Base-by-base conservation (phyloP, 192 early-diverging fungal species). In the Umbelopsis isabellina region DNA sequence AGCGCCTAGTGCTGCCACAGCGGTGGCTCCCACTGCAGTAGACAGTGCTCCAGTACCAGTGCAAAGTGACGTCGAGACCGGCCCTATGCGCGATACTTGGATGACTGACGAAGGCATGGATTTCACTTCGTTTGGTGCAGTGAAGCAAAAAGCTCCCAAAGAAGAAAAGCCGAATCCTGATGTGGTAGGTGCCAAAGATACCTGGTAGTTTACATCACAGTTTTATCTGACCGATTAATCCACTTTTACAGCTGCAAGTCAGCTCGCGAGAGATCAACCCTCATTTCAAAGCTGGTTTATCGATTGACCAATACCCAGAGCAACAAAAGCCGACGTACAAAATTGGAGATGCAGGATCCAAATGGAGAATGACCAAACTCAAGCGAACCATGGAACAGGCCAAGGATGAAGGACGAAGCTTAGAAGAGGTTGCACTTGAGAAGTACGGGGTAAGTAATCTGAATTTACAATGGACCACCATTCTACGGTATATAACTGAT, bases 331-430 rank as follows among this genome's bases (percentile, higher is more conserved):
- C 71, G 33, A 66, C 73, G 1, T 77, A 80, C 68, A 78, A 80
- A 20, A 78, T 83, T 70, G 84, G 84, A 3, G 84, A 86, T 61
- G 83, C 83, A 12, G 86, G 86, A 7, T 88, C 85, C 20, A 85
- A 66, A 30, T 94, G 93, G 93, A 79, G 92, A 50, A 94, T 94
- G 92, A 89, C 90, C 71, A 93, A 93, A 61, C 79, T 94, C 27
- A 85, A 83, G 65, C 79, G 88, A 37, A 80, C 87, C 23, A 79
- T 77, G 71, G 91, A 94, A 53, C 83, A 86, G 13, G 91, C 92
- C 6, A 83, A 86, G 51, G 90, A 92, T 61, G 88, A 91, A 65
- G 82, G 81, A 9, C 76, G 86, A 25, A 52, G 80, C 9, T 70
- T 90, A 15, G 79, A 90, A 20, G 87, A 92, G 35, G 84, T 93